Evolutionary conservation across 176 grass and related monocot species (phyloP).

Genomic region (barley (Hordeum vulgare)): DNA sequence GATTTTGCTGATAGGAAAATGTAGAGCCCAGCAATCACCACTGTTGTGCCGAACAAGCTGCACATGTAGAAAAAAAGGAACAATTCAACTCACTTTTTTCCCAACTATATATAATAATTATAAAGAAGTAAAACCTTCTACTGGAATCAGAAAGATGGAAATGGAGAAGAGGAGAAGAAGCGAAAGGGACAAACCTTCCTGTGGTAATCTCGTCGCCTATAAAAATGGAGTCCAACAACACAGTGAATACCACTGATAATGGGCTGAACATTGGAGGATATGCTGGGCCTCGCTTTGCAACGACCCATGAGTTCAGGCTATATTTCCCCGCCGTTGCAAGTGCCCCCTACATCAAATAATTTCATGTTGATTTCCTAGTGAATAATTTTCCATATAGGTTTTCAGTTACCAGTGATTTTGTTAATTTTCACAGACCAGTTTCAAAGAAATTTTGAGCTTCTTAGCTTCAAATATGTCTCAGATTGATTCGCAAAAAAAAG

Average conservation of each 20-base stretch:
- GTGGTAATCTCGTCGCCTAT: conserved; percentile 31
- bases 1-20: conserved; percentile 1
- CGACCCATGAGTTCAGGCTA: conserved; percentile 42
- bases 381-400: neutral
- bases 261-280: conserved; percentile 58
- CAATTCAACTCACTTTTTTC: neutral
- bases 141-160: neutral
- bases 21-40: neutral
- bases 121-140: neutral
- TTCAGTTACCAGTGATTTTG: neutral
- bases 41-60: conserved; percentile 10
- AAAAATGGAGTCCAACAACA: conserved; percentile 25
- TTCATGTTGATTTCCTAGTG: neutral
- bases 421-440: neutral
- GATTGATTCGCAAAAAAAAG: too few relatives aligned
- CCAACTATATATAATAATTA: neutral
- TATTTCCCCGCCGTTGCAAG: conserved; percentile 42
- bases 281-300: conserved; percentile 37
- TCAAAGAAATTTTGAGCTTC: neutral
- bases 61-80: neutral
- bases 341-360: conserved; percentile 28
- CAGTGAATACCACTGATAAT: conserved; percentile 44
- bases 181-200: conserved; percentile 25
- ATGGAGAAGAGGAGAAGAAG: neutral
- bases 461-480: neutral